Evolutionary conservation across 768 basidiomycete genomes (phyloP), one percentile per base, ranked within the genome.

Genomic region (Podaxis sp.): DNA sequence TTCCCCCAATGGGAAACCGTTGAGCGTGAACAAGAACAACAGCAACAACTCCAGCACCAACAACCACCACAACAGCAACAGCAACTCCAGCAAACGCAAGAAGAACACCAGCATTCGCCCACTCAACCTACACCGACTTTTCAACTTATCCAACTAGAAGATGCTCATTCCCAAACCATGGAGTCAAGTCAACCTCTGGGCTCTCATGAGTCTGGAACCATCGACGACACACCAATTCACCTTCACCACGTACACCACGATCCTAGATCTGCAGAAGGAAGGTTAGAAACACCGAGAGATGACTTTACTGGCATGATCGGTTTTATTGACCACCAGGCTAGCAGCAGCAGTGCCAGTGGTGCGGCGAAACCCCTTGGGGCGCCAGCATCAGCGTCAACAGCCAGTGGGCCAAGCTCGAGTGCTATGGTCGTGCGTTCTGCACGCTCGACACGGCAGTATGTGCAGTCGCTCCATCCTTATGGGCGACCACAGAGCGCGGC

Each of bases 1-100:
- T 58, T 77, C 71, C 76, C 76, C 59, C 69, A 76, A 62, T 76
- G 77, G 76, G 72, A 75, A 67, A 74, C 75, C 28, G 72, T 75
- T 63, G 73, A 82, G 63, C 74, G 71, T 66, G 70, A 78, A 64
- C 70, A 74, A 63, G 77, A 74, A 52, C 73, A 77, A 58, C 73
- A 44, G 54, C 73, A 77, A 58, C 73, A 44, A 42, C 40, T 74
- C 61, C 73, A 71, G 51, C 72, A 73, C n/a, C 72, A 73, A 61
- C 74, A 76, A 36, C 75, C 71, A 55, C 66, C 69, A 10, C 67
- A 65, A 16, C 72, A 69, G 32, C 73, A 70, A 54, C 69, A 69
- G 48, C 69, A 69, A 21, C 67, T 69, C 51, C 69, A 68, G 35
- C 68, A 70, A 16, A 69, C 69, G 23, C 70, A 64, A 52, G 32